A percentile compares a stretch with the other conserved stretches of the same genome.
phyloP scores from a whole-genome alignment of 768 basidiomycete species.

The Crepidotus variabilis region DNA sequence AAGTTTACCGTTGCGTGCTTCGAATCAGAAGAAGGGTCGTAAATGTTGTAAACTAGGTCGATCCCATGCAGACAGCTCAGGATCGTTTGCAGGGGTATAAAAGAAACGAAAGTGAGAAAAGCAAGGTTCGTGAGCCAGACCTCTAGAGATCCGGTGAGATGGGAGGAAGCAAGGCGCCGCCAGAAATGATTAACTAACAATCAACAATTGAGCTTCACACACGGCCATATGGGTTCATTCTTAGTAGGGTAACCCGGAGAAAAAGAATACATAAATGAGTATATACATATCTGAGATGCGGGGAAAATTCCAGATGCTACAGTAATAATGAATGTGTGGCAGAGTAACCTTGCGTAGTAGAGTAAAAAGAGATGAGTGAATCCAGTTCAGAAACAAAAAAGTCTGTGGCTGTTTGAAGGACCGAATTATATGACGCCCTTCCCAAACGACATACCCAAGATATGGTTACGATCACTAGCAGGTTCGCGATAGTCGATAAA shows the following conservation, averaged over 20 bases:
- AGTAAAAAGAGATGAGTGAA: not conserved
- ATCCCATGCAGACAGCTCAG: constrained; percentile 37
- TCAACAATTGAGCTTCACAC: not conserved
- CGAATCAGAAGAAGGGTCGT: constrained; percentile 11
- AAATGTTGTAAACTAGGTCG: constrained; percentile 29
- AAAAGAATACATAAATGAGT: not conserved
- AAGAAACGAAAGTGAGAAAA: constrained; percentile 10
- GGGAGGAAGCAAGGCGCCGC: not conserved
- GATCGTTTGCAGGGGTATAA: constrained; percentile 12
- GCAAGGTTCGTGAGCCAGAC: constrained; percentile 8
- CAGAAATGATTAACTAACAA: not conserved
- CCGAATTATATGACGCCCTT: constrained; percentile 18
- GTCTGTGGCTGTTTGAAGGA: not conserved
- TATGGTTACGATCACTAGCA: constrained; percentile 20
- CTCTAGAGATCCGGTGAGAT: not conserved
- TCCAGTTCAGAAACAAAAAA: constrained; percentile 2
- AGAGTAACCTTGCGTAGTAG: not conserved
- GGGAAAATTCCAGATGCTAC: not conserved
- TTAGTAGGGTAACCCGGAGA: not conserved
- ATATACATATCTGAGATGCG: not conserved
- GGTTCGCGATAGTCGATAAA: constrained; percentile 14
- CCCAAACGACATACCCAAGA: constrained; percentile 28
- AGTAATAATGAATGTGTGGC: not conserved
- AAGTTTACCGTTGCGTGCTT: constrained; percentile 19
- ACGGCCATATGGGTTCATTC: not conserved